Evolutionary conservation across 257 asterid species (phyloP), one percentile per base, ranked within the genome.

Genomic region (Capsicum rhomboideum): DNA sequence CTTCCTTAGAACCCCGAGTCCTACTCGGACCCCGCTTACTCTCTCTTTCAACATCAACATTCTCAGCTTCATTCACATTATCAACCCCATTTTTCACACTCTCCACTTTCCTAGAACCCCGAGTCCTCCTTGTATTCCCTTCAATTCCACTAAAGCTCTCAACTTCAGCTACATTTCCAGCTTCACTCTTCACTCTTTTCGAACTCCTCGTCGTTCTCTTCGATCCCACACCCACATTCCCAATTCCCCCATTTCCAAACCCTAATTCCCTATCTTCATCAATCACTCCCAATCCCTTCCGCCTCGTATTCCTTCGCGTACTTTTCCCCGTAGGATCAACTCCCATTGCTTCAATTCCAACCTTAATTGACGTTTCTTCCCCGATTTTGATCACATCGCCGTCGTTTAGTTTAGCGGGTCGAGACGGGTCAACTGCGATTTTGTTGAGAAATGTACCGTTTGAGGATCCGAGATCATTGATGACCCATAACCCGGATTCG

Each of bases 401-500:
- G 28, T 90, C 89, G 4, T 92, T 86, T 6, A 96, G 90, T 23
- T 23, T 63, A 8, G 50, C 72, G 6, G 93, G 85, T 2, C 75
- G 59, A 50, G 86, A 81, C 8, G 91, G 89, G 37, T 86, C 83
- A 79, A 96, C 83, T 82, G 1, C 13, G 21, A 4, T 29, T n/a
- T 46, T 90, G 84, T 94, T 94, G 82, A 94, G 68, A 80, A 88
- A 0, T 67, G 97, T 93, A 80, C 98, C 98, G 82, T 96, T 96
- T 0, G 98, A 93, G 3, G 98, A 93, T 5, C 79, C 93, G 21
- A 94, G 87, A 84, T 94, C 98, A 52, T 92, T 68, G 82, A 94
- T 4, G 78, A 87, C 50, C 98, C 99, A 96, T 34, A 21, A 52
- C 61, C 59, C 64, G 49, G 86, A 21, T 10, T 84, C 85, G 71